These are phyloP conservation scores for Rhododendron henanense DNA, from an alignment of 148 eudicot species.

Conservation along the genomic window DNA sequence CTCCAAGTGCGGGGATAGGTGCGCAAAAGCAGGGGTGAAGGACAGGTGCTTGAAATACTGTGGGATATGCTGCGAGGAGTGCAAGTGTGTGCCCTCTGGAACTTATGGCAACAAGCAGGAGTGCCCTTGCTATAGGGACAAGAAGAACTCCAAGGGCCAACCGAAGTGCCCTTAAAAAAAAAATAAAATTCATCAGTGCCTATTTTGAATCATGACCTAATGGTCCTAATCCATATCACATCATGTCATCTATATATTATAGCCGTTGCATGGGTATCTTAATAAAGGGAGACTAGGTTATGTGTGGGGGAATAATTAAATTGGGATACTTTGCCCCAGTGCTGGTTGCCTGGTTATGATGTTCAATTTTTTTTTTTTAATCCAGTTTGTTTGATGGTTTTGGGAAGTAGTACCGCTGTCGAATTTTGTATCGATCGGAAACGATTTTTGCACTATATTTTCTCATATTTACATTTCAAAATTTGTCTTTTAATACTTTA, in stretches of 20 bases:
- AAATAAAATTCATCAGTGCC: not conserved
- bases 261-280: not conserved
- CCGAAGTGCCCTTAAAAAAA: conserved; percentile 34
- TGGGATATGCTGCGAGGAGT: conserved; percentile 32
- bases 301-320: not conserved
- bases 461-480: not conserved
- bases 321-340: not conserved
- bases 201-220: not conserved
- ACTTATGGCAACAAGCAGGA: conserved; percentile 43
- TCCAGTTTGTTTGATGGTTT: not conserved
- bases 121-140: conserved; percentile 42
- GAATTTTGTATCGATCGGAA: not conserved
- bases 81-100: conserved; percentile 43
- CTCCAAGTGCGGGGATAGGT: conserved; percentile 28
- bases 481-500: not conserved
- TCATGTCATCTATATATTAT: not conserved
- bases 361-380: not conserved
- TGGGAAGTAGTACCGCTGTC: not conserved
- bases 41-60: conserved; percentile 39
- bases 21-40: conserved; percentile 30
- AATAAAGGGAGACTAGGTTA: not conserved
- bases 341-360: not conserved
- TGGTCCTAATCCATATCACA: not conserved
- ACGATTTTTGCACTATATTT: not conserved
- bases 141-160: conserved; percentile 36